Base-by-base conservation (phyloP, 192 early-diverging fungal species). In the Coemansia reversa region DNA sequence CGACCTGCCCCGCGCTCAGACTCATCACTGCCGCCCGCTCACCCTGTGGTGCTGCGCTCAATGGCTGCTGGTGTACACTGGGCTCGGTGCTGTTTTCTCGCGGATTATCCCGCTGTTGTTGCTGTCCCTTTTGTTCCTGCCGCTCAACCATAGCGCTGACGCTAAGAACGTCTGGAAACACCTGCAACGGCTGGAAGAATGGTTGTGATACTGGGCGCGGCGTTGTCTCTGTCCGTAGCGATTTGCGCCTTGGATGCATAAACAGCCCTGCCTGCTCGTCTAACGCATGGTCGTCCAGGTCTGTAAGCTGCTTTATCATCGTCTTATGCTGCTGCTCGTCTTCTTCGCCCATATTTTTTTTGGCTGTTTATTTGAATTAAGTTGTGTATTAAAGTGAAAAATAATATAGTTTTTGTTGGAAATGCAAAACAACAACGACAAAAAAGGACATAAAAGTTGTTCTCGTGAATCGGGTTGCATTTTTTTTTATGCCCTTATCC, bases 281-380 rank as follows among this genome's bases (percentile, higher is more conserved):
- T 55, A 83, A 65, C 24, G 63, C 73, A 49, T 83, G 72, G 81
- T 83, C 81, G 73, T 83, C 81, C 67, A 83, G 62, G 63, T 83
- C 81, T 11, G 81, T 83, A n/a, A 83, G 73, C 76, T 83, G 81
- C 65, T 74, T 83, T 49, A 83, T 77, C 81, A 83, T 78, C 14
- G 81, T 83, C 54, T 75, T 83, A 71, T 78, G 81, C 69, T 71
- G 63, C 60, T 73, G 74, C 55, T 69, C 64, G 53, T 65, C 63
- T 7, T 71, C 68, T 24, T 81, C 73, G 48, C 58, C 66, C 70
- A 72, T 75, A 42, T 32, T 67, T 11, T 5, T 29, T 3, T 22
- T n/a, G 1, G 19, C 3, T 19, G 7, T 32, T 3, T 32, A 3
- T 32, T 3, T 32, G 30, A 32, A 32, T 32, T 32, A 32, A 32